A percentile compares a stretch with the other conserved stretches of the same genome.
Conservation (phyloP, 352 stramenopile genomes). For the Globisporangium middletonii region DNA sequence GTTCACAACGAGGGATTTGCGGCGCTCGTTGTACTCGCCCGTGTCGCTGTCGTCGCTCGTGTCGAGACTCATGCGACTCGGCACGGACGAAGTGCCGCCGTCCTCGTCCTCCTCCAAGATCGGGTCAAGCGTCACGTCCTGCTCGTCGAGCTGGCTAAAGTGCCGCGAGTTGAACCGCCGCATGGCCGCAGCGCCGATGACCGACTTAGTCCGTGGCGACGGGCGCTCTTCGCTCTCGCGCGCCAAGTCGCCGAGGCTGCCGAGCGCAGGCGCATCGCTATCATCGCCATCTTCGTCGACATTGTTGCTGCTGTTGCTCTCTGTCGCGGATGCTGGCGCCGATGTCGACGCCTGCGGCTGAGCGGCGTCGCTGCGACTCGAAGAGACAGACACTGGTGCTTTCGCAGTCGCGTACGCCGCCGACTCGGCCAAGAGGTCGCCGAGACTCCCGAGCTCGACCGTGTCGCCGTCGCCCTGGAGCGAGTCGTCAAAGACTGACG, state of each 20-base stretch:
- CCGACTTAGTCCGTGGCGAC: background rate
- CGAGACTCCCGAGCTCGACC: constrained; percentile 52
- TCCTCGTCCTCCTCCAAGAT: constrained; percentile 67
- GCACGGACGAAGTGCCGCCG: constrained; percentile 32
- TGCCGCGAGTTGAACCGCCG: constrained; percentile 13
- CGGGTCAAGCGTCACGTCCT: constrained; percentile 46
- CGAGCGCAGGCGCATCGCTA: constrained; percentile 10
- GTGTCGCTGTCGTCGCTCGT: constrained; percentile 45
- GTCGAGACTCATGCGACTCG: constrained; percentile 79
- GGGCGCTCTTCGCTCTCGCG: constrained; percentile 18
- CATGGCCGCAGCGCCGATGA: constrained; percentile 8
- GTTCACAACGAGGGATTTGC: constrained; percentile 67
- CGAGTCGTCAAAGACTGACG: background rate
- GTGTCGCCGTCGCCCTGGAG: constrained; percentile 44
- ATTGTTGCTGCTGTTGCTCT: background rate
- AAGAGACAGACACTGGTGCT: too few relatives aligned
- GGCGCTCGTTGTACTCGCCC: constrained; percentile 35
- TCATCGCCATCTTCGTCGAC: constrained; percentile 16
- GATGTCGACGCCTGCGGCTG: constrained; percentile 8
- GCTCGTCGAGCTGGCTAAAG: constrained; percentile 21
- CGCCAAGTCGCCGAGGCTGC: constrained; percentile 17
- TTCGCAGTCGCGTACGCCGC: constrained; percentile 30
- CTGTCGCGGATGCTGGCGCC: constrained; percentile 12
- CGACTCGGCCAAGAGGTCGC: constrained; percentile 51
- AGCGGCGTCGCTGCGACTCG: too few relatives aligned